Evolutionary conservation across 768 basidiomycete species (phyloP).

Genomic region (Amyloporia xantha): DNA sequence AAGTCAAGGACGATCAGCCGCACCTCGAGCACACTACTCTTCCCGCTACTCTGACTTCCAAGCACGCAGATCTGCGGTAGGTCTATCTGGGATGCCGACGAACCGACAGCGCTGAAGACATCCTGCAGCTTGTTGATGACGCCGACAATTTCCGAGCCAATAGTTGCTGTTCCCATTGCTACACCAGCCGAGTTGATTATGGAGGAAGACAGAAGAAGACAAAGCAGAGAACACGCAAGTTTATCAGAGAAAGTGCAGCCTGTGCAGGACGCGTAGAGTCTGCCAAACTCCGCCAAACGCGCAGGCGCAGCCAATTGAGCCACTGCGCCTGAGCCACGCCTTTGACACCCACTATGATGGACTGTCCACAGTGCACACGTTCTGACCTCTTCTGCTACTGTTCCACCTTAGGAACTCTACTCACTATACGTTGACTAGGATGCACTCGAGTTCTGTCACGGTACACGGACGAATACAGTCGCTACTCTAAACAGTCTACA

Average conservation of each 20-base stretch:
- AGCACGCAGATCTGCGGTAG: slow-evolving; percentile 89
- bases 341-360: not conserved
- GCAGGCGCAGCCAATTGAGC: not conserved
- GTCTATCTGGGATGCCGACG: slow-evolving; percentile 74
- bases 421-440: too few relatives aligned
- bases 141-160: slow-evolving; percentile 76
- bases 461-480: too few relatives aligned
- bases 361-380: too few relatives aligned
- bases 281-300: slow-evolving; percentile 7
- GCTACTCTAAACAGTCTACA: too few relatives aligned
- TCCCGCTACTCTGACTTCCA: slow-evolving; percentile 88
- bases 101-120: slow-evolving; percentile 81
- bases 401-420: too few relatives aligned
- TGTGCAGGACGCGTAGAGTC: not conserved
- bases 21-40: slow-evolving; percentile 90
- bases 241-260: not conserved
- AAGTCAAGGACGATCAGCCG: slow-evolving; percentile 17
- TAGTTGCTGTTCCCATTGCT: slow-evolving; percentile 41
- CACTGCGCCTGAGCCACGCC: not conserved
- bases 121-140: slow-evolving; percentile 89
- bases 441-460: too few relatives aligned
- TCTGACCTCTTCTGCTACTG: too few relatives aligned
- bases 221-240: slow-evolving; percentile 1
- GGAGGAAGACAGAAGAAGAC: not conserved
- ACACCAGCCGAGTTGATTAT: not conserved